Evolutionary conservation across 805 yeast species (phyloP), one percentile per base, ranked within the genome.

Genomic region (Cyberlindnera galapagoensis): DNA sequence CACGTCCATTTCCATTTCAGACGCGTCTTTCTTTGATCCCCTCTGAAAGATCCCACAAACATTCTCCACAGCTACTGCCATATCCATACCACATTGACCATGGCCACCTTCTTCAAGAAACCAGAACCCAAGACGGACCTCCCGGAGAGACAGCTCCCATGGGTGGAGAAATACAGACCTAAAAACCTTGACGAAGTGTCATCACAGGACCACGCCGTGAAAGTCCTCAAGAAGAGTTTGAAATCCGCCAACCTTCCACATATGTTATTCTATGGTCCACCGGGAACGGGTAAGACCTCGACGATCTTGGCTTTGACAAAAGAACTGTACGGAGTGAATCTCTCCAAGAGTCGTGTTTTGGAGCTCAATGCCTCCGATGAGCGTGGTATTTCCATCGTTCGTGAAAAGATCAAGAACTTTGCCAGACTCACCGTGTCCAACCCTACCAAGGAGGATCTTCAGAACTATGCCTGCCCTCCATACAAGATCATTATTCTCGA

Each of bases 151-250:
- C 49, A 54, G n/a, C 58, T 62, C 31, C 96, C 96, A 4, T 86
- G 96, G 96, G 94, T 87, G 14, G 96, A 86, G 54, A 86, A 86
- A 66, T 83, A 83, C 56, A 85, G 99, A 44, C 99, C 99, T 10
- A 80, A 76, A 53, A 75, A 71, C 28, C 66, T 92, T 24, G 83
- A 77, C 46, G 97, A 92, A 44, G 86, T 92, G 13, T 69, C 96
- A 5, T 84, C 97, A 0, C 99, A 92, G 54, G 90, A 80, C 30
- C 87, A 85, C 45, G 87, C 97, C 0, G 84, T 90, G 9, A 73
- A 71, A 14, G 90, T 92, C 19, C 63, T 92, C 39, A 80, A 82
- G 54, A 76, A 78, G 51, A 82, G 95, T 1, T 57, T 92, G 13
- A 67, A 74, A 36, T 73, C 90, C 9, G 81, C 88, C 18, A 92